These are phyloP conservation scores for Diaporthe ampelina DNA, from an alignment of 2,329 filamentous ascomycete genomes.

Conservation along the genomic window DNA sequence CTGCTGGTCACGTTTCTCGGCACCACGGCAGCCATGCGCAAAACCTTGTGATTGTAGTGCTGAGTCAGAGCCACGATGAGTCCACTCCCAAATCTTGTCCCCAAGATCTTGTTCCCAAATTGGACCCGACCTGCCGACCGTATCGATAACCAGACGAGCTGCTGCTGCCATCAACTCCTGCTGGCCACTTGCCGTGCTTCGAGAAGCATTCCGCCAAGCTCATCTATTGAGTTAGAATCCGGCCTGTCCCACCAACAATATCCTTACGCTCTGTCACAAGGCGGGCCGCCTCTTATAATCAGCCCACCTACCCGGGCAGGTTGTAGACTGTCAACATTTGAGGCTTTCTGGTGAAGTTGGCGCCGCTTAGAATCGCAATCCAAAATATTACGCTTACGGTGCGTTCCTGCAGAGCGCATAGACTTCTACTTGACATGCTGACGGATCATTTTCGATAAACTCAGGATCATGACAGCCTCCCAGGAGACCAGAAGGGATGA, in stretches of 20 bases:
- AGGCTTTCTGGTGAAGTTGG: background rate
- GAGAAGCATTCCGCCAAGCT: slow-evolving; percentile 19
- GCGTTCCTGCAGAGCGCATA: background rate
- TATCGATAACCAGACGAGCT: slow-evolving; percentile 21
- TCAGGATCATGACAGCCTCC: background rate
- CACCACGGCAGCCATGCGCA: background rate
- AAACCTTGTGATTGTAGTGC: slow-evolving; percentile 11
- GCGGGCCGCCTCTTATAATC: background rate
- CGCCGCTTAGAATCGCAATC: background rate
- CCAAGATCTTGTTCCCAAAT: background rate
- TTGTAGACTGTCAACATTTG: too few relatives aligned
- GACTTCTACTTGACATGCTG: background rate
- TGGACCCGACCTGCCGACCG: background rate
- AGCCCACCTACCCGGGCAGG: background rate
- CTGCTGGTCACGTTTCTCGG: background rate
- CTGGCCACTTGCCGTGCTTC: background rate
- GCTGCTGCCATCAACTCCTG: background rate
- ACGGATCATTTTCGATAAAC: background rate
- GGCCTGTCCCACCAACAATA: background rate
- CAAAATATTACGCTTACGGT: too few relatives aligned
- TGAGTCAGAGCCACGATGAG: slow-evolving; percentile 13
- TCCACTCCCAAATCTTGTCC: background rate
- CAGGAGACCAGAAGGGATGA: background rate
- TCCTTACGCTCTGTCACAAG: too few relatives aligned
- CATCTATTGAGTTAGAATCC: background rate